These are phyloP conservation scores for Chlorella sp. DNA, from an alignment of 139 green algal genomes.

Conservation along the genomic window DNA sequence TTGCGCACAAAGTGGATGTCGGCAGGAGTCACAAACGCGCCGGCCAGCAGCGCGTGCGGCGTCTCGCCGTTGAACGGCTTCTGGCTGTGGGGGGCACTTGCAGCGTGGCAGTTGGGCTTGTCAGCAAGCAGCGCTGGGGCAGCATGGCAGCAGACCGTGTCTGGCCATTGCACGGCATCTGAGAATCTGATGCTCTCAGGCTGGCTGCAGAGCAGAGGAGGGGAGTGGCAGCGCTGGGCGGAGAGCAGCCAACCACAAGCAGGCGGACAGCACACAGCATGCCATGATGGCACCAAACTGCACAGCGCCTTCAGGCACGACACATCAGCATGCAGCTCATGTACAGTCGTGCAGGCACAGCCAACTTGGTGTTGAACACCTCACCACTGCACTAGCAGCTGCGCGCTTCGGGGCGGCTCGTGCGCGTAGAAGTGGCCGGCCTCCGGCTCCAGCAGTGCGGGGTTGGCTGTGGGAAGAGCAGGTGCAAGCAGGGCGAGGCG, in stretches of 20 bases:
- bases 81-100: not conserved
- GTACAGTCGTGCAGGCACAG: not conserved
- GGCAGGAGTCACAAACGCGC: not conserved
- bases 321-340: not conserved
- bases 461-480: not conserved
- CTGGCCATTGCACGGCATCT: too few relatives aligned
- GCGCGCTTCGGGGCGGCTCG: not conserved
- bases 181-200: too few relatives aligned
- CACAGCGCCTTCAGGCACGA: too few relatives aligned
- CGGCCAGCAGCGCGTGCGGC: not conserved
- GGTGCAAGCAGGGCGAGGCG: not conserved
- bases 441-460: not conserved
- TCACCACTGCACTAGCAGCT: not conserved
- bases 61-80: constrained; percentile 7
- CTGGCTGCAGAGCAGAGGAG: too few relatives aligned
- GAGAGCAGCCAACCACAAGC: too few relatives aligned
- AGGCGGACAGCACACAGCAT: too few relatives aligned
- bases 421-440: not conserved
- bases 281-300: not conserved
- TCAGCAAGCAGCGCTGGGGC: too few relatives aligned
- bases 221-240: too few relatives aligned
- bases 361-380: not conserved
- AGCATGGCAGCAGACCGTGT: too few relatives aligned
- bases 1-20: not conserved
- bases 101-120: too few relatives aligned